Base-by-base conservation (phyloP, 176 grass and related monocot genomes). In the Bolboschoenus planiculmis region DNA sequence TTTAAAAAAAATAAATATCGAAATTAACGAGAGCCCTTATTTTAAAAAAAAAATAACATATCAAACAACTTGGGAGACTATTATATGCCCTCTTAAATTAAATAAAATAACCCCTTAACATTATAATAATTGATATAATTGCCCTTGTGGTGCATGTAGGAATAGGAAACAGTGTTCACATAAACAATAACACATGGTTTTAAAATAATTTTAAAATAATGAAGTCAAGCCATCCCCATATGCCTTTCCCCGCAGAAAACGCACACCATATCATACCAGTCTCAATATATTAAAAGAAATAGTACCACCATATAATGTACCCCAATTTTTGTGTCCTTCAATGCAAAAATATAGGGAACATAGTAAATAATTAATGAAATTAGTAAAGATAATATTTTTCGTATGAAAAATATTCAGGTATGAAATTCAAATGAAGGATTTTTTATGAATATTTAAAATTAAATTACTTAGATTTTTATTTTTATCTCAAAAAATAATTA, bases 191-290 rank as follows among this genome's bases (percentile, higher is more conserved):
- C 73, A 85, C 71, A 80, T 79, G 56, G 57, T 33, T 85, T 51
- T 9, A 80, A 85, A n/a, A n/a, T n/a, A n/a, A n/a, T n/a, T n/a
- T n/a, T n/a, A n/a, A 56, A 66, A 54, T 18, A 57, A 65, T 46
- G 67, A 85, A 80, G 84, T 85, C 84, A 85, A 85, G 26, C 39
- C 67, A 26, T 74, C 51, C 75, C 83, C 84, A 85, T 79, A 55
- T 85, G 84, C 75, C 14, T 37, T 85, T 77, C 24, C 50, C 84
- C 84, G 56, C 16, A 37, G 65, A 80, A 27, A 65, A 54, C 84
- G 84, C 84, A 68, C 75, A 37, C 60, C 20, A 71, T 43, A 40
- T 75, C 7, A 76, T 50, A 76, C 72, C 26, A 76, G 9, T 76
- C 6, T 23, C 3, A 76, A 50, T 51, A 20, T 77, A 2, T 33